phyloP scores from a whole-genome alignment of 148 eudicot species.

The Cornus kousa region DNA sequence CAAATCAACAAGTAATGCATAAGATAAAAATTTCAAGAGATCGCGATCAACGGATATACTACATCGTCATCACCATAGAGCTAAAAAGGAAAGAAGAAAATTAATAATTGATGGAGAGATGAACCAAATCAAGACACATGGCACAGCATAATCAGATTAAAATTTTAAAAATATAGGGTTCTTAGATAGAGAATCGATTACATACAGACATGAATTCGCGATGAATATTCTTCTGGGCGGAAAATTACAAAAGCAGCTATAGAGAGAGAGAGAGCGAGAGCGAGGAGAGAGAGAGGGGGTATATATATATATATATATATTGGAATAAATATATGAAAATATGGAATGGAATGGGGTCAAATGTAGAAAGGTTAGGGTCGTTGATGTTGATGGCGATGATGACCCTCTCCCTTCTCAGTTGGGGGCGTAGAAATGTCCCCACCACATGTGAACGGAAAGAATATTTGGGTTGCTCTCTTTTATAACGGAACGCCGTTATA shows the following conservation, averaged over 20 bases:
- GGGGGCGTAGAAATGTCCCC: not conserved
- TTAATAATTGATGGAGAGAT: not conserved
- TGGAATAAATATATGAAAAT: not conserved
- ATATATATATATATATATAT: not conserved
- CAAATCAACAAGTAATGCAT: not conserved
- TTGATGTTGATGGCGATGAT: not conserved
- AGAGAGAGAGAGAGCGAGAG: conserved; percentile 6
- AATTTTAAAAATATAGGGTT: not conserved
- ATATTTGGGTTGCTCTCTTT: not conserved
- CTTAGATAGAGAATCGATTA: not conserved
- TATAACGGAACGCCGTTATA: not conserved
- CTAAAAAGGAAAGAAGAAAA: not conserved
- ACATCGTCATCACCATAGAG: not conserved
- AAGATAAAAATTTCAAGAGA: not conserved
- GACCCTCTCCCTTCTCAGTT: not conserved
- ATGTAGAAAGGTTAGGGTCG: not conserved
- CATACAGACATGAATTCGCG: conserved; percentile 33
- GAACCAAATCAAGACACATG: not conserved
- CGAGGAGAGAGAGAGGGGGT: not conserved
- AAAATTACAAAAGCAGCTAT: not conserved
- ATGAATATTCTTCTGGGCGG: not conserved
- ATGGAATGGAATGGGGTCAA: not conserved
- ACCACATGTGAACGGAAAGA: not conserved
- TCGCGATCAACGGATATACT: not conserved
- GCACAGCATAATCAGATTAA: not conserved